These are phyloP conservation scores for Tylopilus sp. DNA, from an alignment of 768 basidiomycete genomes.

Conservation along the genomic window DNA sequence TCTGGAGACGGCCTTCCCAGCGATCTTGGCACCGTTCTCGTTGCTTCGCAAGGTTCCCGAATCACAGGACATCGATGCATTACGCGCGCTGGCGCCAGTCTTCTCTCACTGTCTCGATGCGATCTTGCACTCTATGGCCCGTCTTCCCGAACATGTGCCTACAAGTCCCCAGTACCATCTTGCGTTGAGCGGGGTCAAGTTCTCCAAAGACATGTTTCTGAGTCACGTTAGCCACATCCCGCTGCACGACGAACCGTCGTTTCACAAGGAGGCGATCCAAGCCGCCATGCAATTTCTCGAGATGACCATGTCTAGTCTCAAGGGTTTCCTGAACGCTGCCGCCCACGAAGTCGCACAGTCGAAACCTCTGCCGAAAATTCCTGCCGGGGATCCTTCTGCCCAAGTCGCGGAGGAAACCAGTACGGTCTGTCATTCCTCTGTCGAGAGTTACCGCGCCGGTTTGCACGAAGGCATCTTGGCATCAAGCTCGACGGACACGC, in stretches of 20 bases:
- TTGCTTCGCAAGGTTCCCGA: constrained; percentile 26
- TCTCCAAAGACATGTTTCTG: constrained; percentile 23
- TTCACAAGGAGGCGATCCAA: constrained; percentile 11
- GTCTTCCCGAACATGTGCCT: constrained; percentile 21
- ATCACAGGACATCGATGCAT: constrained; percentile 24
- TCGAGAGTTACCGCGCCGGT: not conserved
- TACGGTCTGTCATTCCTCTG: constrained; percentile 3
- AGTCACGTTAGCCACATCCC: constrained; percentile 17
- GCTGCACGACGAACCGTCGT: not conserved
- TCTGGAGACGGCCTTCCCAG: constrained; percentile 36
- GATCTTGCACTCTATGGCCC: constrained; percentile 26
- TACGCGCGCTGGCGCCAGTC: constrained; percentile 28
- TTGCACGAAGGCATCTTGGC: not conserved
- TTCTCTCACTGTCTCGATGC: constrained; percentile 23
- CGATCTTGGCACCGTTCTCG: constrained; percentile 30
- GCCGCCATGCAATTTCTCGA: constrained; percentile 28
- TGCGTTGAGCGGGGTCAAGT: constrained; percentile 19
- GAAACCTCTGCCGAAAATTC: constrained; percentile 26
- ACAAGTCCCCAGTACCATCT: constrained; percentile 20
- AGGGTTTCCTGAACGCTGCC: constrained; percentile 29
- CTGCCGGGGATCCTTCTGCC: constrained; percentile 3
- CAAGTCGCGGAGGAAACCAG: constrained; percentile 3
- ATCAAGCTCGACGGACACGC: constrained; percentile 4
- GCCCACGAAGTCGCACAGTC: constrained; percentile 27
- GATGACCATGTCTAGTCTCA: constrained; percentile 31